Evolutionary conservation across 441 rosid genomes (phyloP).

Genomic region (Bruguiera hainesii): DNA sequence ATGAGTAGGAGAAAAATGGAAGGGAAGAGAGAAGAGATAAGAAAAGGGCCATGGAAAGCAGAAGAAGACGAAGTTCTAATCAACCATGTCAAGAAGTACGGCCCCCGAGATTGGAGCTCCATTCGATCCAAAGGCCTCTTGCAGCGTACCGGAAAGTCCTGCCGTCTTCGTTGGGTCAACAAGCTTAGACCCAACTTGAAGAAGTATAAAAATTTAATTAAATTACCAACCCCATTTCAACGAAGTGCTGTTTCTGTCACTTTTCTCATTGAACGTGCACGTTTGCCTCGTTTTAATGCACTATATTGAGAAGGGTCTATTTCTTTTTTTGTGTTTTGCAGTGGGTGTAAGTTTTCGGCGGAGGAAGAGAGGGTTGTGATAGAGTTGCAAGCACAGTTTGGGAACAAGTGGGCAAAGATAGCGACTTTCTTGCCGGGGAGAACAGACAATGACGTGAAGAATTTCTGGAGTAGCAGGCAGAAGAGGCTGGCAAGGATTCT

Average conservation of each 20-base stretch:
- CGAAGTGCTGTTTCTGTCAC: background rate
- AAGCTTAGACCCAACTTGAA: conserved; percentile 92
- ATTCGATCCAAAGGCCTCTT: conserved; percentile 98
- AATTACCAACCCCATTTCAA: background rate
- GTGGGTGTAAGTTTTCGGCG: conserved; percentile 83
- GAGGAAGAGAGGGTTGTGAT: conserved; percentile 91
- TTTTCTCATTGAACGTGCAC: background rate
- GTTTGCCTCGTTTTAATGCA: background rate
- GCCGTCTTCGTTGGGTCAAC: conserved; percentile 99
- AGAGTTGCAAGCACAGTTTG: conserved; percentile 75
- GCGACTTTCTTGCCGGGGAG: conserved; percentile 80
- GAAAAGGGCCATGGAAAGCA: conserved; percentile 93
- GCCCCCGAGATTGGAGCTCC: conserved; percentile 99
- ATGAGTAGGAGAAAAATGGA: conserved; percentile 28
- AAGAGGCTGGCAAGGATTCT: conserved; percentile 74
- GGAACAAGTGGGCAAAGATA: conserved; percentile 94
- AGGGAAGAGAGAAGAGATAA: conserved; percentile 46
- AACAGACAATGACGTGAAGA: conserved; percentile 93
- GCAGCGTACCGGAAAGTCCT: conserved; percentile 82
- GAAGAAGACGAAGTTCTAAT: conserved; percentile 81
- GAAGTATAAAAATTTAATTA: conserved; percentile 37
- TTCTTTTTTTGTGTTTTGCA: conserved; percentile 13
- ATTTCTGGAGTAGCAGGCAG: conserved; percentile 92
- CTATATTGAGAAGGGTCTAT: background rate
- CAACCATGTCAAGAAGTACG: conserved; percentile 65